Evolutionary conservation across 441 rosid genomes (phyloP).

Genomic region (Rhodomyrtus psidioides): DNA sequence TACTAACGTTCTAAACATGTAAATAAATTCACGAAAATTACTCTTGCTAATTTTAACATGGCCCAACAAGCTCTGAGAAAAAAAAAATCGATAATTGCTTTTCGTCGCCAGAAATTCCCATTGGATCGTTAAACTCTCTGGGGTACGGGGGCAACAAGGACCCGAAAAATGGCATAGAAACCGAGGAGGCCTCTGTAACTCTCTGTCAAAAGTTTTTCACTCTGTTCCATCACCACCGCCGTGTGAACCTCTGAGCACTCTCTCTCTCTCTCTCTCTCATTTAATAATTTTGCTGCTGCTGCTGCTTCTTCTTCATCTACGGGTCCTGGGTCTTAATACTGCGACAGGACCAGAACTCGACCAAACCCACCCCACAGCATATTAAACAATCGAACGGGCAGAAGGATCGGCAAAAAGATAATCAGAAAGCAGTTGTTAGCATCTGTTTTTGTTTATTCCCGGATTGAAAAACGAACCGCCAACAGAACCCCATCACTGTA

Average conservation of each 20-base stretch:
- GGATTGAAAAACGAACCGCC: conserved; percentile 26
- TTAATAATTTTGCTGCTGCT: not conserved
- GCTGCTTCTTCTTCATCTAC: not conserved
- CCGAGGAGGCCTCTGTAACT: conserved; percentile 1
- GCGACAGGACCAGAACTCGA: not conserved
- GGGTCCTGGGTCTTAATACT: not conserved
- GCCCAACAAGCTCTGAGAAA: not conserved
- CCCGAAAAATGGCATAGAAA: conserved; percentile 5
- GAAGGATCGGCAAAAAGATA: not conserved
- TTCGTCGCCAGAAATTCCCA: not conserved
- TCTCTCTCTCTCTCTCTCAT: not conserved
- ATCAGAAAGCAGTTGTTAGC: not conserved
- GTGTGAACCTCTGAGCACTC: conserved; percentile 13
- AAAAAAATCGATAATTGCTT: not conserved
- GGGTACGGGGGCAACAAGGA: not conserved
- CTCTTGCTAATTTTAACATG: no score
- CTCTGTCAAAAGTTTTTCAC: not conserved
- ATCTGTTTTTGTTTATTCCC: not conserved
- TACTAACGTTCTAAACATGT: not conserved
- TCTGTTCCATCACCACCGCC: conserved; percentile 10
- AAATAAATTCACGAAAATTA: no score
- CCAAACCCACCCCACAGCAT: conserved; percentile 1
- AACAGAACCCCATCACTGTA: conserved; percentile 31
- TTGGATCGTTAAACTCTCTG: not conserved
- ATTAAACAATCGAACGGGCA: not conserved